A percentile compares a stretch with the other conserved stretches of the same genome.
Conservation (phyloP, 2,329 filamentous ascomycete genomes). For the Phialophora expanda region DNA sequence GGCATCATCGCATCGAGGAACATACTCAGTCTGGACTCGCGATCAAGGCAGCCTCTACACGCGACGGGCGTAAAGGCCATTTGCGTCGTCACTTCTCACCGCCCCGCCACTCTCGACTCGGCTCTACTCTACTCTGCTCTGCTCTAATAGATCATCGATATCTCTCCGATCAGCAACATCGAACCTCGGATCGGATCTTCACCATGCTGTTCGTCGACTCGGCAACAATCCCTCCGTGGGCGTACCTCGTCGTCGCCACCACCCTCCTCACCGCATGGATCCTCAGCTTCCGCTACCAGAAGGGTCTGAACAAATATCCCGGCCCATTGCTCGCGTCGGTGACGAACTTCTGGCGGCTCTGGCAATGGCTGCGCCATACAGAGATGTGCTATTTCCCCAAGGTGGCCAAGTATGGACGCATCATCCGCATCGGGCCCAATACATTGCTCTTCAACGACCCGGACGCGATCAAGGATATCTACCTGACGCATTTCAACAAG, state of each 20-base stretch:
- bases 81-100: neutral
- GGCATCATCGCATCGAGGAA: neutral
- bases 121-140: too few relatives aligned
- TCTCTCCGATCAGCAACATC: neutral
- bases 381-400: constrained; percentile 14
- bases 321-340: constrained; percentile 25
- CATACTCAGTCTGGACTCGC: neutral
- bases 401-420: constrained; percentile 56
- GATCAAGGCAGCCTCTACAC: neutral
- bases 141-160: neutral
- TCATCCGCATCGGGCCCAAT: constrained; percentile 67
- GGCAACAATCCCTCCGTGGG: neutral
- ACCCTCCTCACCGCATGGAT: constrained; percentile 13
- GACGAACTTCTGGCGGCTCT: constrained; percentile 26
- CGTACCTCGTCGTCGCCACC: constrained; percentile 2
- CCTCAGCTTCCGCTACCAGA: constrained; percentile 21
- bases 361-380: constrained; percentile 16
- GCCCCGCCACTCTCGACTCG: too few relatives aligned
- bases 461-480: constrained; percentile 63
- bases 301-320: constrained; percentile 26
- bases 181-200: neutral
- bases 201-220: constrained; percentile 17
- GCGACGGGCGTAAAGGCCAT: neutral
- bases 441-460: constrained; percentile 72
- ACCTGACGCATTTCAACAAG: constrained; percentile 47